Evolutionary conservation across 306 rosid genomes (phyloP).

Genomic region (Canavalia gladiata): DNA sequence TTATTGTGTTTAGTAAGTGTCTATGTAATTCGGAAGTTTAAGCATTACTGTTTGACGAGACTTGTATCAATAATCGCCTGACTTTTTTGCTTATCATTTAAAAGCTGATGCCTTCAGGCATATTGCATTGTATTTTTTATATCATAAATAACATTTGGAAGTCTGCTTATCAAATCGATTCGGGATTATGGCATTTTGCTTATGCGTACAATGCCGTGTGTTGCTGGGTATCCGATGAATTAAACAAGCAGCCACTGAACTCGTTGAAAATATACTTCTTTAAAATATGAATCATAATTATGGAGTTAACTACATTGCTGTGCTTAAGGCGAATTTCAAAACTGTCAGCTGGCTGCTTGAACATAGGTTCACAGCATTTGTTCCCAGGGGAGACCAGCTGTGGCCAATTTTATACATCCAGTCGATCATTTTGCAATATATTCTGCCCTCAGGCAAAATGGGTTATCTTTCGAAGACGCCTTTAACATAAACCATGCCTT

Average conservation of each 20-base stretch:
- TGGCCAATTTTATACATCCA: not conserved
- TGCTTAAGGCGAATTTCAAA: conserved; percentile 5
- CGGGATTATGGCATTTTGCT: not conserved
- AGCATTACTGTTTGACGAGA: conserved; percentile 48
- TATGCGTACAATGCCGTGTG: not conserved
- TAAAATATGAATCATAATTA: not conserved
- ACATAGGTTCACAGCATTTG: conserved; percentile 22
- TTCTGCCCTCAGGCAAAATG: not conserved
- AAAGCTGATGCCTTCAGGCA: conserved; percentile 45
- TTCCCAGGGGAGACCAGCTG: not conserved
- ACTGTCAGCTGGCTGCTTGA: conserved; percentile 5
- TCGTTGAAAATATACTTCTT: not conserved
- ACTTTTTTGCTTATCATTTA: conserved; percentile 48
- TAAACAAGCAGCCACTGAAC: not conserved
- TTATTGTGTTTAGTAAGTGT: conserved; percentile 49
- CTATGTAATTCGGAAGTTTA: conserved; percentile 50
- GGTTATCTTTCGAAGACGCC: conserved; percentile 67
- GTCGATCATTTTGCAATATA: not conserved
- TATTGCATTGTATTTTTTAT: conserved; percentile 32
- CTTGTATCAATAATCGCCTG: conserved; percentile 59
- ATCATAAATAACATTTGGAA: conserved; percentile 21
- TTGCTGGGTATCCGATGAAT: not conserved
- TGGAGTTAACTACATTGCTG: not conserved
- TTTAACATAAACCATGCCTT: conserved; percentile 87
- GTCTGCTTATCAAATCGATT: conserved; percentile 3